Base-by-base conservation (phyloP, 352 stramenopile genomes). In the Globisporangium nodosum region DNA sequence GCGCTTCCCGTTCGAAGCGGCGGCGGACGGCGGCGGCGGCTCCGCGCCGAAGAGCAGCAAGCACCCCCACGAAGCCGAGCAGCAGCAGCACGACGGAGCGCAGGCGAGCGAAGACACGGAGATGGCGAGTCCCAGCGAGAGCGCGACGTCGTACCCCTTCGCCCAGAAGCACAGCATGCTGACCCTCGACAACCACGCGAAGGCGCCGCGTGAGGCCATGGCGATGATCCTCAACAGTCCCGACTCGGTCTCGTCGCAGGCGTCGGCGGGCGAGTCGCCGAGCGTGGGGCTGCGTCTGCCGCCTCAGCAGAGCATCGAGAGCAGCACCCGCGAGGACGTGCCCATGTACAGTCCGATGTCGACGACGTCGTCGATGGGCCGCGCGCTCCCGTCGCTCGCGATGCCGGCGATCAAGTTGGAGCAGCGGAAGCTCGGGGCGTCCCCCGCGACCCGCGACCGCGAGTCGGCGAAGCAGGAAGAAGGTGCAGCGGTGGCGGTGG, bases 171-270 rank as follows among this genome's bases (percentile, higher is more conserved):
- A 24, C 45, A 49, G 20, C 45, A 49, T 31, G 46, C 46, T 37
- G 33, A 12, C 16, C 20, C n/a, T 5, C 12, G 18, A 5, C 4
- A 35, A 3, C 20, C 12, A 8, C 16, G 20, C 27, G 7, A 31
- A 51, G 21, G 11, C 46, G 37, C 37, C 37, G 37, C 35, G 35
- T 0, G 78, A 90, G 59, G 70, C 76, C 31, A 88, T 89, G 76
- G 74, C 78, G 30, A 82, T 88, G 78, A 85, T 88, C 56, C 76
- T 89, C 52, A 89, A 88, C 59, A 88, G 78, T 49, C 74, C 76
- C 9, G 58, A 64, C 18, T 64, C 51, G 31, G 31, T 54, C 31
- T 58, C 58, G 30, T 40, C 58, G 42, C 50, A 48, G 51, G 47
- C 42, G 35, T 31, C 37, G 27, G 27, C 35, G 2, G 16, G 20